These are phyloP conservation scores for Mycena alexandri DNA, from an alignment of 768 basidiomycete species.

Conservation along the genomic window DNA sequence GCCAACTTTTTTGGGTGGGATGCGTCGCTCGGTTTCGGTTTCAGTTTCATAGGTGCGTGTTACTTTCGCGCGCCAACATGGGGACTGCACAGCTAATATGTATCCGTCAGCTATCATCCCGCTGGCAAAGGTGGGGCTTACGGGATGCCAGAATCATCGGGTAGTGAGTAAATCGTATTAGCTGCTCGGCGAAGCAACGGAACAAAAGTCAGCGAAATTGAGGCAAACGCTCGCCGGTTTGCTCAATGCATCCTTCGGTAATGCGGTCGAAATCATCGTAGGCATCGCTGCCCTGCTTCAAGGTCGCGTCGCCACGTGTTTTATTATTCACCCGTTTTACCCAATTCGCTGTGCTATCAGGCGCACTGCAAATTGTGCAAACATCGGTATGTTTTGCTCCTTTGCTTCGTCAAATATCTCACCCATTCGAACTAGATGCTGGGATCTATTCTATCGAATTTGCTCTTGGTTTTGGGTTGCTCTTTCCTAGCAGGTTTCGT, in stretches of 20 bases:
- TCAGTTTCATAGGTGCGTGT: constrained; percentile 67
- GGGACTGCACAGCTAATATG: too few species aligned
- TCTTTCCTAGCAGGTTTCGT: constrained; percentile 83
- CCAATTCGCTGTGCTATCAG: constrained; percentile 49
- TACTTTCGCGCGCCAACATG: too few species aligned
- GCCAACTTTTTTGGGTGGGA: constrained; percentile 72
- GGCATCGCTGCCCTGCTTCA: constrained; percentile 87
- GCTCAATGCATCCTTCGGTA: constrained; percentile 87
- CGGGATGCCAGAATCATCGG: constrained; percentile 20
- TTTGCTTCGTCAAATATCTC: neutral
- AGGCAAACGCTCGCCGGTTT: constrained; percentile 90
- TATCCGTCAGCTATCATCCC: constrained; percentile 75
- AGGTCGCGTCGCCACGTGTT: constrained; percentile 55
- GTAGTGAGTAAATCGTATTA: constrained; percentile 41
- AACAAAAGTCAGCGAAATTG: constrained; percentile 81
- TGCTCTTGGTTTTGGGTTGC: constrained; percentile 90
- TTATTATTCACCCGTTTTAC: neutral
- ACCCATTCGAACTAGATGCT: constrained; percentile 68
- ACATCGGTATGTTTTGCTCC: constrained; percentile 71
- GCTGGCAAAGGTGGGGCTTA: constrained; percentile 78
- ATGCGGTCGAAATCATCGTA: constrained; percentile 91
- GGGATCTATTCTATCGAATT: constrained; percentile 91
- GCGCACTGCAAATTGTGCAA: constrained; percentile 89
- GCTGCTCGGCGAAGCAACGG: constrained; percentile 86
- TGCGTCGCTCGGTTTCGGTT: constrained; percentile 77